phyloP scores from a whole-genome alignment of 805 yeast genomes.

The Sporopachydermia lactativora region DNA sequence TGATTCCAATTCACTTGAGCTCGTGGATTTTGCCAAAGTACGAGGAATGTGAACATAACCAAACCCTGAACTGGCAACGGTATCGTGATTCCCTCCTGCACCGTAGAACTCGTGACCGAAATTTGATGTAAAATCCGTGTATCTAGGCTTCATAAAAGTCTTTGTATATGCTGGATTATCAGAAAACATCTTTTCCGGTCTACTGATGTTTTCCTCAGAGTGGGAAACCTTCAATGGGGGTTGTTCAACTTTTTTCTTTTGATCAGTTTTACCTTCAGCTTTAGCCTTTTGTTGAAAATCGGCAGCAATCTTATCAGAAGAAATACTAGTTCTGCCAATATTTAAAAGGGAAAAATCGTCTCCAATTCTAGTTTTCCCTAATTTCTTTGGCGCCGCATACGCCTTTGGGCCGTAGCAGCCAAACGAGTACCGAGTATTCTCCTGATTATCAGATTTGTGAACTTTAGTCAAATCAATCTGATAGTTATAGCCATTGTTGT shows the following conservation, averaged over 20 bases:
- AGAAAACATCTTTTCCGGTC: no score
- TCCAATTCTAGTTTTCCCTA: background rate
- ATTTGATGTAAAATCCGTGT: background rate
- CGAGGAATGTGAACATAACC: conserved; percentile 1
- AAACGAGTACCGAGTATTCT: background rate
- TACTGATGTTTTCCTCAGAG: no score
- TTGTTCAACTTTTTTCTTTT: no score
- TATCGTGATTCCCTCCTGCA: background rate
- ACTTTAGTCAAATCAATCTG: conserved; percentile 28
- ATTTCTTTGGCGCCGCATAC: background rate
- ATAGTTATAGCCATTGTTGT: conserved; percentile 48
- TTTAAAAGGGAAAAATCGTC: background rate
- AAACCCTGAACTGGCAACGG: conserved; percentile 2
- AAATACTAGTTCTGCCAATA: background rate
- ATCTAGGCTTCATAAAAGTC: background rate
- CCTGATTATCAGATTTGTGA: conserved; percentile 6
- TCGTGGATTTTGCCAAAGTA: background rate
- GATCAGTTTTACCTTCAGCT: background rate
- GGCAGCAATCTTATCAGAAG: background rate
- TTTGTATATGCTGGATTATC: background rate
- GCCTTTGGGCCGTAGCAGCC: background rate
- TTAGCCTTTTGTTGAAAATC: background rate
- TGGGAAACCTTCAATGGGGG: no score
- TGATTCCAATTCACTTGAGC: background rate
- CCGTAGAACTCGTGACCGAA: conserved; percentile 1